These are phyloP conservation scores for Neotropicomus parvogracilis DNA, from an alignment of 1,284 basidiomycete species.

Conservation along the genomic window DNA sequence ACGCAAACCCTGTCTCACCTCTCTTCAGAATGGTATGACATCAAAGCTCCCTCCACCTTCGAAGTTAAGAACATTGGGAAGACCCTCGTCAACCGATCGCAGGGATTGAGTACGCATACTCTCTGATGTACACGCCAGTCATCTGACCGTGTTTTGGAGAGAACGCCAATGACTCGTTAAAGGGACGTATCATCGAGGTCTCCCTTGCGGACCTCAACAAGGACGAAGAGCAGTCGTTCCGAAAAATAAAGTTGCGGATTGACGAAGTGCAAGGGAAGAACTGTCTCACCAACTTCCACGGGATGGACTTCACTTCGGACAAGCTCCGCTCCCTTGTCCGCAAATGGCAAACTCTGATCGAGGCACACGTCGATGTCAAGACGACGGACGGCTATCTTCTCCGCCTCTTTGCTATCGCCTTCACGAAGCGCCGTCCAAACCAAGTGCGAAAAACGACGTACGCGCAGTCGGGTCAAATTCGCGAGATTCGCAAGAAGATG, in stretches of 20 bases:
- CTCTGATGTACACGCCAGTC: conserved; percentile 7
- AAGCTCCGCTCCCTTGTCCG: conserved; percentile 99
- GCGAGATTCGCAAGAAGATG: conserved; percentile 99
- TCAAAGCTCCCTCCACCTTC: conserved; percentile 98
- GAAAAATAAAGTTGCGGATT: conserved; percentile 98
- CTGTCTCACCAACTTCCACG: conserved; percentile 99
- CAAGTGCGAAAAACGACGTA: conserved; percentile 99
- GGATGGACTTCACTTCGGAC: conserved; percentile 99
- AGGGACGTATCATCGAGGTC: conserved; percentile 95
- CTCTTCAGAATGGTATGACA: conserved; percentile 94
- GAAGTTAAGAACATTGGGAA: conserved; percentile 97
- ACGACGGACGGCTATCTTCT: conserved; percentile 99
- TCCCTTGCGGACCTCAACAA: conserved; percentile 99
- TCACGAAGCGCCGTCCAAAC: conserved; percentile 95
- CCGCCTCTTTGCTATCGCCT: conserved; percentile 97
- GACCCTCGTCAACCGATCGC: conserved; percentile 97
- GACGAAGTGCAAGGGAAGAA: conserved; percentile 99
- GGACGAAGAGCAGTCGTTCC: conserved; percentile 99
- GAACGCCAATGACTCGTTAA: conserved; percentile 98
- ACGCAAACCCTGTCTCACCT: conserved; percentile 2
- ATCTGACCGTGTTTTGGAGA: conserved; percentile 48
- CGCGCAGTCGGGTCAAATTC: conserved; percentile 92
- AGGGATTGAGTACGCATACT: conserved; percentile 85
- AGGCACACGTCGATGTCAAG: conserved; percentile 98
- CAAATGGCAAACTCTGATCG: conserved; percentile 99